Conservation (phyloP, 352 stramenopile genomes). For the Pythium biforme region DNA sequence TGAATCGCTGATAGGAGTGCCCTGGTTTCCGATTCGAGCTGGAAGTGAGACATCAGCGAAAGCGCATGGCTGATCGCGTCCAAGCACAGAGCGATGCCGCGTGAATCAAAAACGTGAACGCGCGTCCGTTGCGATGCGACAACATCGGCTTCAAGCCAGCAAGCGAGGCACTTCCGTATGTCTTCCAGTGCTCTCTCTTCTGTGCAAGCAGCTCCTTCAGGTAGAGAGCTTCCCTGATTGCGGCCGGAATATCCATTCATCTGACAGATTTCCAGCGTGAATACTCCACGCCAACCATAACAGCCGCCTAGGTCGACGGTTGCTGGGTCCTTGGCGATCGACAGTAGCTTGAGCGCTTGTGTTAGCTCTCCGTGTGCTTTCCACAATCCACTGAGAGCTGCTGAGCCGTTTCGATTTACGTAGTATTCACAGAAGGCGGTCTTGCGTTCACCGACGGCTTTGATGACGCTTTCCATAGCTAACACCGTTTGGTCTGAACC, state of each 20-base stretch:
- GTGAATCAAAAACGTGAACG: constrained; percentile 38
- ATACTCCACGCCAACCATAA: constrained; percentile 58
- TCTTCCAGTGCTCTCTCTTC: constrained; percentile 46
- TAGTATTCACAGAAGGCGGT: constrained; percentile 19
- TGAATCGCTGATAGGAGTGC: constrained; percentile 1
- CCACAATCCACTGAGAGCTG: background rate
- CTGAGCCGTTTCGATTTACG: background rate
- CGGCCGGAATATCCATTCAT: constrained; percentile 8
- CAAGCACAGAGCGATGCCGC: constrained; percentile 33
- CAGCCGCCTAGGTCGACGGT: constrained; percentile 42
- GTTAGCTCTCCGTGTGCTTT: constrained; percentile 24
- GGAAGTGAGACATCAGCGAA: constrained; percentile 50
- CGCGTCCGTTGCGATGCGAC: background rate
- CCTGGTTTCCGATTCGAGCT: constrained; percentile 34
- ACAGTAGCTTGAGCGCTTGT: constrained; percentile 28
- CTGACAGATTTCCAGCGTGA: constrained; percentile 51
- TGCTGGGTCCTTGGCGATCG: background rate
- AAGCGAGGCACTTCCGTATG: constrained; percentile 46
- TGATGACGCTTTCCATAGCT: constrained; percentile 6
- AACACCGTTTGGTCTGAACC: background rate
- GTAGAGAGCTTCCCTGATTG: background rate
- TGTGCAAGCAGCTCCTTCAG: constrained; percentile 4
- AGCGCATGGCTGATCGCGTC: constrained; percentile 53
- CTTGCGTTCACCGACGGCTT: constrained; percentile 14
- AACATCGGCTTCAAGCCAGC: constrained; percentile 20